These are phyloP conservation scores for Metschnikowia henanensis DNA, from an alignment of 805 yeast genomes.

Conservation along the genomic window DNA sequence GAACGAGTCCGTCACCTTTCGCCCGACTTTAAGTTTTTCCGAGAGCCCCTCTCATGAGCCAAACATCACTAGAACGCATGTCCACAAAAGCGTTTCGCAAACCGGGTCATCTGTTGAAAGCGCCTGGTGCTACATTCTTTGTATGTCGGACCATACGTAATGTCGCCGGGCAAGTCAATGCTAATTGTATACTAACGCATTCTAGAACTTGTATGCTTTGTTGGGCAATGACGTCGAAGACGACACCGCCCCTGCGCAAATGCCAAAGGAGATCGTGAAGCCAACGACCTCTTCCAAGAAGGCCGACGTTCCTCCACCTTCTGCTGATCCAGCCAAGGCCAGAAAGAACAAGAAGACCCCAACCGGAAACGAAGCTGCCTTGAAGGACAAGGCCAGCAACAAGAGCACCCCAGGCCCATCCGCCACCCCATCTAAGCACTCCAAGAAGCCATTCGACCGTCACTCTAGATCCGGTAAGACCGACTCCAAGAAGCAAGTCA, in stretches of 20 bases:
- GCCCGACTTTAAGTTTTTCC: too few relatives aligned
- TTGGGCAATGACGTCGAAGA: constrained; percentile 90
- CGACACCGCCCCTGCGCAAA: constrained; percentile 52
- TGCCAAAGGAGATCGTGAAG: constrained; percentile 79
- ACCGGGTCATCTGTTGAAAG: too few relatives aligned
- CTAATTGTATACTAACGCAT: constrained; percentile 5
- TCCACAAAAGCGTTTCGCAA: too few relatives aligned
- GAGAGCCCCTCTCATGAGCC: too few relatives aligned
- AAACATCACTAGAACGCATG: too few relatives aligned
- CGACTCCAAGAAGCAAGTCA: constrained; percentile 82
- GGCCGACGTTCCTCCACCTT: constrained; percentile 77
- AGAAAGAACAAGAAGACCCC: constrained; percentile 67
- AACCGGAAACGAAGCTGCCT: constrained; percentile 88
- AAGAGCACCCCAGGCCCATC: constrained; percentile 59
- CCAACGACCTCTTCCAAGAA: constrained; percentile 84
- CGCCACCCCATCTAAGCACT: constrained; percentile 51
- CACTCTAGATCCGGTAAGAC: constrained; percentile 80
- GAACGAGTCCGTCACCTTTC: too few relatives aligned
- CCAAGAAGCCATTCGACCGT: constrained; percentile 73
- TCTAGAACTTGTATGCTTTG: constrained; percentile 75
- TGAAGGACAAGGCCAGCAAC: constrained; percentile 63
- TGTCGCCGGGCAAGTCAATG: too few relatives aligned
- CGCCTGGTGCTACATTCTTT: too few relatives aligned
- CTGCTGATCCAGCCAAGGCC: constrained; percentile 79
- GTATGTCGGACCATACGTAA: too few relatives aligned